Conservation (phyloP, 2,329 filamentous ascomycete species). For the Aspergillus unguis region DNA sequence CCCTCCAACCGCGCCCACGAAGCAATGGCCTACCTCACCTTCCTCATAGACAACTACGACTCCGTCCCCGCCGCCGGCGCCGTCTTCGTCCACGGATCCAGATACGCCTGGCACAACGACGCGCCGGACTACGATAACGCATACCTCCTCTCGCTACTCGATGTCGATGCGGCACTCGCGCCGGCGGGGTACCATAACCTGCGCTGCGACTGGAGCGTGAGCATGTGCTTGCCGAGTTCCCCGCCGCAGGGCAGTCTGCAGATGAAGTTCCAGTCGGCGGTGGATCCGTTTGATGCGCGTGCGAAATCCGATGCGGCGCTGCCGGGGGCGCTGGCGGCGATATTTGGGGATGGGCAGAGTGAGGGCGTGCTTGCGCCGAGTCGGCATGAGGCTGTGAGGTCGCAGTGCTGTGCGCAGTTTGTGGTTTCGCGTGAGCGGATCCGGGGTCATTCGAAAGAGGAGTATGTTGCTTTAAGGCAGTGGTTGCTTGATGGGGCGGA, state of each 20-base stretch:
- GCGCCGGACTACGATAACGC: slow-evolving; percentile 45
- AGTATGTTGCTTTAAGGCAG: slow-evolving; percentile 53
- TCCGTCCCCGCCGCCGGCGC: slow-evolving; percentile 37
- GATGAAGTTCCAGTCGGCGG: slow-evolving; percentile 34
- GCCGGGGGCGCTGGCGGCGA: slow-evolving; percentile 30
- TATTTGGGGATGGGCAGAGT: slow-evolving; percentile 34
- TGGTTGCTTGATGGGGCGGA: slow-evolving; percentile 49
- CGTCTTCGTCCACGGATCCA: slow-evolving; percentile 45
- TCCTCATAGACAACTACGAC: slow-evolving; percentile 47
- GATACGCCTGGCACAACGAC: slow-evolving; percentile 48
- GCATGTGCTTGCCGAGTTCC: slow-evolving; percentile 36
- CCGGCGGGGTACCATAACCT: slow-evolving; percentile 48
- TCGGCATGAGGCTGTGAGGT: slow-evolving; percentile 43
- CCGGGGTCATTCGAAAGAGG: slow-evolving; percentile 48
- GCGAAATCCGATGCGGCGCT: slow-evolving; percentile 39
- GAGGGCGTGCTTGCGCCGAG: slow-evolving; percentile 33
- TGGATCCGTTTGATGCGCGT: slow-evolving; percentile 45
- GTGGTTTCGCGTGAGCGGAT: slow-evolving; percentile 50
- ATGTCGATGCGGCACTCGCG: slow-evolving; percentile 39
- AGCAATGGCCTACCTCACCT: slow-evolving; percentile 48
- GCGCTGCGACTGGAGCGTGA: slow-evolving; percentile 50
- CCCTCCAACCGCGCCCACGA: slow-evolving; percentile 49
- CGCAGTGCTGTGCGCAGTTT: slow-evolving; percentile 58
- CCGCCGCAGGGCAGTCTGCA: slow-evolving; percentile 44
- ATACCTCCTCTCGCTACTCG: slow-evolving; percentile 37